Percentiles rank a stretch among this genome's conserved stretches.
Conservation (phyloP, 306 rosid species). For the Trifolium fragiferum region DNA sequence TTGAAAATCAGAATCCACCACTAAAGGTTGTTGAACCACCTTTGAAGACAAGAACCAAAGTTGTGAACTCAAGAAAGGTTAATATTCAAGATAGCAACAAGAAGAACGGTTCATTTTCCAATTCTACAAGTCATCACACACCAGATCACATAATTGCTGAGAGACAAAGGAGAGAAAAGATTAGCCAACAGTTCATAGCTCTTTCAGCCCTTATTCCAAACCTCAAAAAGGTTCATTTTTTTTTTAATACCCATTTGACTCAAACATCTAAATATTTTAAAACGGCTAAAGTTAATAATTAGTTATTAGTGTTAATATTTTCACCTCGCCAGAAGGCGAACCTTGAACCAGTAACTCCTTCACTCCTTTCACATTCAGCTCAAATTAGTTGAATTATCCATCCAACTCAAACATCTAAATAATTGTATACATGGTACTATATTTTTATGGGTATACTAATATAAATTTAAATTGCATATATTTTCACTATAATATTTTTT, state of each 20-base stretch:
- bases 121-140: constrained; percentile 46
- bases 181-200: constrained; percentile 70
- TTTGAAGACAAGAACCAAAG: constrained; percentile 51
- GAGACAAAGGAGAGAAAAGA: constrained; percentile 76
- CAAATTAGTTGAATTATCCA: too few relatives aligned
- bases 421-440: neutral
- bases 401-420: neutral
- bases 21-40: constrained; percentile 2
- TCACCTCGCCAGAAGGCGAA: too few relatives aligned
- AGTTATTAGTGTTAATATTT: too few relatives aligned
- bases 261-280: neutral
- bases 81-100: constrained; percentile 36
- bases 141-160: constrained; percentile 81
- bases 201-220: constrained; percentile 80
- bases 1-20: constrained; percentile 42
- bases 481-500: too few relatives aligned
- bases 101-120: constrained; percentile 21
- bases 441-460: neutral
- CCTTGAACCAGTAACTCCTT: too few relatives aligned
- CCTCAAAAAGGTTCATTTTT: constrained; percentile 65
- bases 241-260: neutral
- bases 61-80: constrained; percentile 11
- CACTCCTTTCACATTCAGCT: too few relatives aligned
- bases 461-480: too few relatives aligned
- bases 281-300: too few relatives aligned